Base-by-base conservation (phyloP, 495 filamentous ascomycete species). In the Haplographium delicatum region DNA sequence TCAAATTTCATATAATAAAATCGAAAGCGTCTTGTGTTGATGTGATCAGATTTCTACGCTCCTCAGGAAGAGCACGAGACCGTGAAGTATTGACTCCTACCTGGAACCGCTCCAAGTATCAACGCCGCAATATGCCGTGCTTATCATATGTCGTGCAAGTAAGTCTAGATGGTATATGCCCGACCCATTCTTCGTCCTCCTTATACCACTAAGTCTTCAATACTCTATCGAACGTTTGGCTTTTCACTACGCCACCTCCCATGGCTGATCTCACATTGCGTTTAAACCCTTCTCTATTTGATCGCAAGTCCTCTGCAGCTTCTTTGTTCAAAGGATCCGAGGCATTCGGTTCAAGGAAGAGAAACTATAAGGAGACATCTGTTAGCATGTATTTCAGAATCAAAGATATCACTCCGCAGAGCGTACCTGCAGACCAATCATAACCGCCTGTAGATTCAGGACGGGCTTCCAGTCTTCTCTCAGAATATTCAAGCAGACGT, bases 401-500 rank as follows among this genome's bases (percentile, higher is more conserved):
- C n/a, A n/a, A n/a, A n/a, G n/a, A n/a, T n/a, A n/a, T n/a, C n/a
- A n/a, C n/a, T 15, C 24, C 7, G 25, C n/a, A 41, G 26, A 24
- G 19, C 72, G 18, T 63, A 86, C 85, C 80, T 90, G 93, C 65
- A 98, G 70, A 20, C 93, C 93, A 18, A 98, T 90, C 60, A 98
- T 91, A 23, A 96, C 90, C 10, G 93, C 91, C 67, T 96, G 95
- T 61, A 98, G 67, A 64, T 97, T 97, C 64, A 98, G 72, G 18
- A 97, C 93, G 0, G 93, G 93, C 72, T 96, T 97, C 93, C 93
- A 98, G 72, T 98, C 93, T 72, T 97, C 93, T 48, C 93, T 73
- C 61, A 98, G 68, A 51, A 98, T 97, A 64, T 98, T 98, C 58
- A 98, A 67, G 72, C 93, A 98, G 11, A 98, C 89, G 62, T 98